Evolutionary conservation across 2,329 filamentous ascomycete genomes (phyloP).

Genomic region (Colletotrichum costaricense): DNA sequence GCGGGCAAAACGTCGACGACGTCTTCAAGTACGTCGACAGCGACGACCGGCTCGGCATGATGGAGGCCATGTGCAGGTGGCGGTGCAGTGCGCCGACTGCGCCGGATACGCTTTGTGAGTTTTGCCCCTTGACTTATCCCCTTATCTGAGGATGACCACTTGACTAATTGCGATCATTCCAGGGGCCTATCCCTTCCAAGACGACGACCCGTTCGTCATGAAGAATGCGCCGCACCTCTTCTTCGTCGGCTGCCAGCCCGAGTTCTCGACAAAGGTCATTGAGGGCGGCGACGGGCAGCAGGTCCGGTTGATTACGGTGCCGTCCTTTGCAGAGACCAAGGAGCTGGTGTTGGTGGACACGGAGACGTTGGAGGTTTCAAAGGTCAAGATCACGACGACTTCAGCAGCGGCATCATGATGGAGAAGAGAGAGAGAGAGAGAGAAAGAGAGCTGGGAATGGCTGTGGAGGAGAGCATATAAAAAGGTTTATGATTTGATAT

Average conservation of each 20-base stretch:
- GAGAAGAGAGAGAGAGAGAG: too few species aligned
- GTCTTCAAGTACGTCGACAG: constrained; percentile 90
- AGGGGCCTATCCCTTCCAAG: constrained; percentile 98
- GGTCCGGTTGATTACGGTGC: constrained; percentile 85
- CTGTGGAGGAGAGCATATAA: neutral
- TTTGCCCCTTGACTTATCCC: neutral
- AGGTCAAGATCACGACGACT: constrained; percentile 66
- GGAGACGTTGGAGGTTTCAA: constrained; percentile 84
- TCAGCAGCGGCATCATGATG: constrained; percentile 5
- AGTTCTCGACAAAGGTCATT: constrained; percentile 79
- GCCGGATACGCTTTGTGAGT: constrained; percentile 92
- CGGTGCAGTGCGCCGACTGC: constrained; percentile 91
- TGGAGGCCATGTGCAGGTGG: constrained; percentile 96
- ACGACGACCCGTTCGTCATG: constrained; percentile 91
- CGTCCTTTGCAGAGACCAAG: constrained; percentile 81
- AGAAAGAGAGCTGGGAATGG: neutral
- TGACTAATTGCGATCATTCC: neutral
- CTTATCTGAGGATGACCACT: constrained; percentile 20
- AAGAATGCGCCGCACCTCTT: constrained; percentile 89
- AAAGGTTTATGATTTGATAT: constrained; percentile 32
- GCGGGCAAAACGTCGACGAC: constrained; percentile 94
- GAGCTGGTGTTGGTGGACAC: constrained; percentile 86
- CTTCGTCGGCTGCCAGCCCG: constrained; percentile 87
- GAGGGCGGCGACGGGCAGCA: constrained; percentile 74
- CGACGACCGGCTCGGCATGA: constrained; percentile 83